Evolutionary conservation across 31 red algal genomes (phyloP), one percentile per base, ranked within the genome.

Genomic region (Asparagopsis taxiformis): DNA sequence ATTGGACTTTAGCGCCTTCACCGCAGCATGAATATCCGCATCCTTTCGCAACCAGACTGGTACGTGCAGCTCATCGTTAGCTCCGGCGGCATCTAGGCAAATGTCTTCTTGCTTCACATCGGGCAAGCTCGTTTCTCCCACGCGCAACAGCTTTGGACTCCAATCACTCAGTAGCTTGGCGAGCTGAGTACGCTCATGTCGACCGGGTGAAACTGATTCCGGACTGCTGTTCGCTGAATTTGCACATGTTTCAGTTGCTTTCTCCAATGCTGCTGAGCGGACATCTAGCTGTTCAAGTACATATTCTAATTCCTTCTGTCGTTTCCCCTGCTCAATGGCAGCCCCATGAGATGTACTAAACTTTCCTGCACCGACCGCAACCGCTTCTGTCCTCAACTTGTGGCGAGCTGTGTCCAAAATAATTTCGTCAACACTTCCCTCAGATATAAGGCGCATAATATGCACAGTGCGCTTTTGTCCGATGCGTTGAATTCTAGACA

Each of bases 391-490:
- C 16, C 59, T 68, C 38, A 82, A 34, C 63, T 82, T 82, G 15
- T 82, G 22, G 2, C 65, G 54, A 13, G 63, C 48, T 28, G 41
- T 48, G 33, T 70, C 65, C 9, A 70, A 49, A 49, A 82, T 82
- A 41, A 70, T 17, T 13, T 78, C 80, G 51, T 93, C 89, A 17
- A 85, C 62, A 15, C 58, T 60, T 23, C 53, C 61, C 17, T 69
- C 60, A 1, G 77, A 65, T 10, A 83, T 39, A 41, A 93, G 74
- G 3, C 89, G 28, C 16, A 92, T 43, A 6, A 83, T 75, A 48
- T 85, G 79, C 36, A 92, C 89, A n/a, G 80, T 54, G 30, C 68
- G 75, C 49, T 68, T 79, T 38, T 92, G 89, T 9, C 89, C 89
- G 23, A 92, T 91, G 29, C 87, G 65, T 62, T 91, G 75, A 36